Evolutionary conservation across 2,329 filamentous ascomycete genomes (phyloP), one percentile per base, ranked within the genome.

Genomic region (Pleurostoma richardsiae): DNA sequence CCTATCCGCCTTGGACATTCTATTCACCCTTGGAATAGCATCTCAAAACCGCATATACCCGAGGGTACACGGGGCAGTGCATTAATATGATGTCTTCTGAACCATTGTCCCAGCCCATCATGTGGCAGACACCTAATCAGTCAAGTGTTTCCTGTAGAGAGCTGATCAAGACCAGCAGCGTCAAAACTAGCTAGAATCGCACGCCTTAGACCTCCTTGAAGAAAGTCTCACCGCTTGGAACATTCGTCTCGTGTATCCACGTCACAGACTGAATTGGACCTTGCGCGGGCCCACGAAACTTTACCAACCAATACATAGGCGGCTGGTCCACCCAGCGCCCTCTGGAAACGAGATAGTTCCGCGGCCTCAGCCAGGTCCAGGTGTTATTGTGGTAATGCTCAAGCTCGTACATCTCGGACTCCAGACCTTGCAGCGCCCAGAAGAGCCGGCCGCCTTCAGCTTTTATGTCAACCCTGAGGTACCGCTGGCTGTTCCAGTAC

Each of bases 281-380:
- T 36, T 36, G 8, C n/a, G 33, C n/a, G n/a, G 8, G 8, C 8
- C 8, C 33, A n/a, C n/a, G n/a, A 2, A 36, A 36, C 33, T n/a
- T 36, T 36, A 36, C 2, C n/a, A 8, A 8, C 33, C 33, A 36
- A n/a, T 36, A 36, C 2, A 36, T 36, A 36, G 33, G 33, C 8
- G 33, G 33, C 33, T 36, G 33, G n/a, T 36, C 33, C 8, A 36
- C 33, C 33, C 33, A 36, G 8, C 33, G 33, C n/a, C 33, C 33
- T 36, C 2, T 36, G 8, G 33, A 2, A n/a, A n/a, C n/a, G 8
- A 36, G n/a, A n/a, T 36, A 36, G n/a, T 36, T 36, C 8, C 33
- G 33, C 8, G 8, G 8, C n/a, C 33, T 36, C 8, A 65, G 59
- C 62, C 61, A 65, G n/a, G n/a, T n/a, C 8, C 8, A 36, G 33